These are phyloP conservation scores for Carex pumila DNA, from an alignment of 176 grass and related monocot genomes.

Conservation along the genomic window DNA sequence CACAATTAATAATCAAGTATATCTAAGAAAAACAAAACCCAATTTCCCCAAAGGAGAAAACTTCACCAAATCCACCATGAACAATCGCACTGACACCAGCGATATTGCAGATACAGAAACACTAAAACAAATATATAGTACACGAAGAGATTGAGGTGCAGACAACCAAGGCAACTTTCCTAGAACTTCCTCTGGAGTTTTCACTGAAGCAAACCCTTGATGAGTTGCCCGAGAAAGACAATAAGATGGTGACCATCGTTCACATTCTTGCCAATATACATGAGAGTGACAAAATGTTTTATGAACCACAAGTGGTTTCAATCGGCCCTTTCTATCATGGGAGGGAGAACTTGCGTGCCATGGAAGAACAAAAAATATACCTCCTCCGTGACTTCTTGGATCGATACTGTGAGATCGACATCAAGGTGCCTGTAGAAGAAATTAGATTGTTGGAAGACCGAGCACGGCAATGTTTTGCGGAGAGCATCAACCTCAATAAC, in stretches of 20 bases:
- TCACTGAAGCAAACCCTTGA: neutral
- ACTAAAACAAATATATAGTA: neutral
- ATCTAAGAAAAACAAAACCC: neutral
- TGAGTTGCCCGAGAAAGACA: neutral
- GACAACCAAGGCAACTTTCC: neutral
- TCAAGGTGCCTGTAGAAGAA: neutral
- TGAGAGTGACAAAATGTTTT: neutral
- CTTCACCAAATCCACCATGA: neutral
- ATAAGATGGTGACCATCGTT: neutral
- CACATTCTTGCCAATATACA: neutral
- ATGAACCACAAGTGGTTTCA: neutral
- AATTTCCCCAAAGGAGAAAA: neutral
- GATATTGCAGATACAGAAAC: neutral
- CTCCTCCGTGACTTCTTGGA: constrained; percentile 8
- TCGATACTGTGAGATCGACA: neutral
- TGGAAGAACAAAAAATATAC: constrained; percentile 10
- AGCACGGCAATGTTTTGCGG: neutral
- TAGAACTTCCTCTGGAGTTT: neutral
- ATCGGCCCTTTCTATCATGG: constrained; percentile 11
- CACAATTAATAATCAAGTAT: neutral
- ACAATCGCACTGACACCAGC: neutral
- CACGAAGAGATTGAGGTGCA: neutral
- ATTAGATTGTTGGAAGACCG: neutral
- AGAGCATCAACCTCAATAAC: neutral
- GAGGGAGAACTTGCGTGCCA: neutral